Evolutionary conservation across 805 yeast genomes (phyloP), one percentile per base, ranked within the genome.

Genomic region (Lipomyces kockii): DNA sequence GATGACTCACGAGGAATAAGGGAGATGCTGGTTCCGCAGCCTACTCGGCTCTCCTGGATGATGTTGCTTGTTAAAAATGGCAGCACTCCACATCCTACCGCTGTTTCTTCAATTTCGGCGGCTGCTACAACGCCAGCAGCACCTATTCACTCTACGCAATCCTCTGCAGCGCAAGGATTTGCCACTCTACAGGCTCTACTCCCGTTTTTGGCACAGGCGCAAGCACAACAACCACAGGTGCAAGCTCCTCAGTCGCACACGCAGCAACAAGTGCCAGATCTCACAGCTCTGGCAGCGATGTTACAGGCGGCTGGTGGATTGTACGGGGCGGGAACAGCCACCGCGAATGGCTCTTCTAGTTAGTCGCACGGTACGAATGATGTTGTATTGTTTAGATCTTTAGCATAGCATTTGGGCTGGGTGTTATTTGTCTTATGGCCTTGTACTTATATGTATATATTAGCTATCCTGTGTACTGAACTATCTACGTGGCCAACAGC

Each of bases 261-360:
- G 60, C 63, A 35, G 20, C 25, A 34, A 20, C 39, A 20, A 17
- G 14, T 56, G 22, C 39, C 37, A 49, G 58, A 60, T 29, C 46
- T 60, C 20, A 61, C 52, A n/a, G 68, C 68, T 14, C 29, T 62
- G 52, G 68, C 65, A n/a, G 68, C 68, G 35, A 59, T 65, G 59
- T 22, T 65, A 37, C 66, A 65, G 54, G 68, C 65, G 9, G 68
- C 60, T 29, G 51, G 64, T 12, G 63, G 55, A n/a, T 43, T 43
- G 20, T 43, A 43, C 22, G 49, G 49, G 3, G 8, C 49, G 7
- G 49, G 49, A 43, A 43, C n/a, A 14, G 20, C 49, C n/a, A 22
- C 49, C 22, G 49, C 22, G 2, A 43, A 43, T 43, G 49, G 49
- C 22, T 43, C 49, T 43, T 17, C 49, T 17, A 17, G 49, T 43